Evolutionary conservation across 2,329 filamentous ascomycete species (phyloP), one percentile per base, ranked within the genome.

Genomic region (Hawksworthiomyces lignivorus): DNA sequence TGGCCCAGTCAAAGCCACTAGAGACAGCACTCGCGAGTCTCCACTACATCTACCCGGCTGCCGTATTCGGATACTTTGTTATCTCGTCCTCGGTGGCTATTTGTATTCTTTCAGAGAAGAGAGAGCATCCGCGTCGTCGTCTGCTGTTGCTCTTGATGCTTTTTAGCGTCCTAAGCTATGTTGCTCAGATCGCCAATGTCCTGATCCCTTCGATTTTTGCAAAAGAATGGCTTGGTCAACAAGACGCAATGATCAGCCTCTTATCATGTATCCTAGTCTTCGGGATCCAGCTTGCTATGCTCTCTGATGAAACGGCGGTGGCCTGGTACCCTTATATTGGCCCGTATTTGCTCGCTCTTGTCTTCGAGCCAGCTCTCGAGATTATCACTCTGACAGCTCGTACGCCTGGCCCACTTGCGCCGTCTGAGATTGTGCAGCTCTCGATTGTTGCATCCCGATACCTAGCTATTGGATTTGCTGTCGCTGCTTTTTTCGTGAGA

Each of bases 261-360:
- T 60, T 84, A 20, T 74, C 79, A 1, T 82, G 77, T 41, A 65
- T 79, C 34, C 60, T 85, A 21, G 66, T 77, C n/a, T 86, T 81
- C 57, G 72, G 75, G 4, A 69, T 80, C 12, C 68, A 82, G 50
- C 62, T 78, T 45, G 66, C 73, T 30, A 68, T 68, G 17, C 64
- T 84, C 12, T 61, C 67, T 3, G 72, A 76, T 39, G 62, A 65
- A 15, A 55, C 64, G 22, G 64, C 68, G 39, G 66, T 70, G 3
- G 67, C 77, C 9, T 81, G 77, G 69, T 77, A 80, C 50, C 77
- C 80, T 0, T 79, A 77, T 48, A 73, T 74, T 48, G 80, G 77
- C 15, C 74, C 75, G 11, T 83, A 80, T 69, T 50, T 73, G 22
- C 57, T 84, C 14, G 74, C 73, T 12, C 59, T 82, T 7, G 51